Conservation (phyloP, 495 filamentous ascomycete species). For the Penicillium samsonianum region DNA sequence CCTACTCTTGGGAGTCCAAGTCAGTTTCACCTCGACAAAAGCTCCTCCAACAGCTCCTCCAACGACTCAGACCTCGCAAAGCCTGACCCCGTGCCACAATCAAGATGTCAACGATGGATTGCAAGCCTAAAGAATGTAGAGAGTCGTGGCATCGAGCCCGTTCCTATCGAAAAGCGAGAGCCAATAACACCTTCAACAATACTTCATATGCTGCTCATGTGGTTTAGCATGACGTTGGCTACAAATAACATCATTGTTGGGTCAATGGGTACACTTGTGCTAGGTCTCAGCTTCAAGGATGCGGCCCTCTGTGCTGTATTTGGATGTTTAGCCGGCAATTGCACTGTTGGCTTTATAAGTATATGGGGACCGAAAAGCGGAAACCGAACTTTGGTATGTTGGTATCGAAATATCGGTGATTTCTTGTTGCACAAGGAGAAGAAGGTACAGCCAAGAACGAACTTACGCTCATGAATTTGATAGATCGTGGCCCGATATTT, state of each 20-base stretch:
- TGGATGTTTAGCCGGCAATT: slow-evolving; percentile 59
- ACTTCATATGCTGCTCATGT: slow-evolving; percentile 66
- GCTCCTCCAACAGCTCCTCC: slow-evolving; percentile 22
- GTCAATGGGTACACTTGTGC: slow-evolving; percentile 65
- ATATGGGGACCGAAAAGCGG: slow-evolving; percentile 73
- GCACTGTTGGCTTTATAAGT: slow-evolving; percentile 67
- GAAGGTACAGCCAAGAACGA: background rate
- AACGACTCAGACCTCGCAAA: slow-evolving; percentile 17
- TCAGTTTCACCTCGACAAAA: slow-evolving; percentile 24
- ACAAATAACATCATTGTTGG: slow-evolving; percentile 72
- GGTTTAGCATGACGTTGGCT: slow-evolving; percentile 73
- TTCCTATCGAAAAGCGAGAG: slow-evolving; percentile 56
- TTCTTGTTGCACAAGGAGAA: background rate
- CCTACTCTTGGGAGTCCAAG: slow-evolving; percentile 20
- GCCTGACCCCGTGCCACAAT: slow-evolving; percentile 13
- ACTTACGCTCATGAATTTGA: slow-evolving; percentile 9
- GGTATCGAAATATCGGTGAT: background rate
- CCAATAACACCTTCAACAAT: slow-evolving; percentile 35
- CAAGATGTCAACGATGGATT: slow-evolving; percentile 33
- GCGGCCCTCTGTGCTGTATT: slow-evolving; percentile 64
- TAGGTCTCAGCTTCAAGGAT: slow-evolving; percentile 66
- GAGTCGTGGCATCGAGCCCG: slow-evolving; percentile 66
- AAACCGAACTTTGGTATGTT: slow-evolving; percentile 66
- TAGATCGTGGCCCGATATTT: slow-evolving; percentile 69
- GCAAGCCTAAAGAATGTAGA: slow-evolving; percentile 57